These are phyloP conservation scores for Fusarium sp. DNA, from an alignment of 2,329 filamentous ascomycete genomes.

Conservation along the genomic window DNA sequence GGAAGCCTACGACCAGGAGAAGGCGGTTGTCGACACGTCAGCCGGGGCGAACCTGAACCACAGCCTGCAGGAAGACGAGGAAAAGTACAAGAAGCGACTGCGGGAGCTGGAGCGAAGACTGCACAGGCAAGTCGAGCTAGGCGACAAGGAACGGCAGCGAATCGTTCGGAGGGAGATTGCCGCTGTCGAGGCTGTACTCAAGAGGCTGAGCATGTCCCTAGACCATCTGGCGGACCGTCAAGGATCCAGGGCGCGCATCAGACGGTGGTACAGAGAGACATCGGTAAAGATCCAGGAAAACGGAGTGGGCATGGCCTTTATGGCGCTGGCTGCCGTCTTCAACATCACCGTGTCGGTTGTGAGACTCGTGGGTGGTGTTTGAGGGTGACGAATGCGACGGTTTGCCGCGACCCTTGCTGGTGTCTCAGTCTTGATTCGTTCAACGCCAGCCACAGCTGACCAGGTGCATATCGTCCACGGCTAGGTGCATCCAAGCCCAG, in stretches of 20 bases:
- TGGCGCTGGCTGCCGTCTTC: slow-evolving; percentile 1
- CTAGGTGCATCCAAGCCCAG: not conserved
- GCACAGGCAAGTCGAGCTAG: not conserved
- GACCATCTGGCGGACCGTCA: not conserved
- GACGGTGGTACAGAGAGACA: not conserved
- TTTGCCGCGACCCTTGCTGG: not conserved
- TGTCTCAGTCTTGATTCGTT: not conserved
- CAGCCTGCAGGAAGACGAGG: not conserved
- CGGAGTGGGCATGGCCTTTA: not conserved
- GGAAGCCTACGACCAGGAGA: not conserved
- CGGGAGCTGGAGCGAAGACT: not conserved
- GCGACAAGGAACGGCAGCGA: slow-evolving; percentile 2
- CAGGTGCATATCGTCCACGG: not conserved
- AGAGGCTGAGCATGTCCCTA: not conserved
- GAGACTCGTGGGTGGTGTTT: not conserved
- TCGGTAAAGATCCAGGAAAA: not conserved
- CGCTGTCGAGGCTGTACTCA: not conserved
- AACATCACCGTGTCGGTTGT: not conserved
- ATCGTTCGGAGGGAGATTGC: not conserved
- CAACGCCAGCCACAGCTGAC: not conserved
- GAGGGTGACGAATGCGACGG: not conserved
- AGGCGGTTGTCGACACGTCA: not conserved
- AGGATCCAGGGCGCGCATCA: not conserved
- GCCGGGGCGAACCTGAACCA: not conserved
- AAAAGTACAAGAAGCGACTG: not conserved